Base-by-base conservation (phyloP, 306 rosid species). In the Leucaena leucocephala region DNA sequence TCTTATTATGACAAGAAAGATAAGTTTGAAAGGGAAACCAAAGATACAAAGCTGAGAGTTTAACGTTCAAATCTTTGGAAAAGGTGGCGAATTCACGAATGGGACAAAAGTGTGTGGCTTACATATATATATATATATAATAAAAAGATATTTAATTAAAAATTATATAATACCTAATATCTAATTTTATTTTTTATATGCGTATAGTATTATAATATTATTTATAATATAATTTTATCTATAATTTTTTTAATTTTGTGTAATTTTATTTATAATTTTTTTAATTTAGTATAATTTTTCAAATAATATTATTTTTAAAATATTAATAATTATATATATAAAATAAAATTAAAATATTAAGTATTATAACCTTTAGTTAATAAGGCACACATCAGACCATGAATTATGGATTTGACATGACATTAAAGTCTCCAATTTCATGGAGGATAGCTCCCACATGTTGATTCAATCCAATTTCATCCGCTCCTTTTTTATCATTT, bases 21-120 rank as follows among this genome's bases (percentile, higher is more conserved):
- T 59, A 73, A 12, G 40, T 69, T 65, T 54, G 48, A 58, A 74
- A 66, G 62, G 62, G 5, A 4, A n/a, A 4, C 39, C 59, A 52
- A 46, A 58, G 52, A 33, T 44, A 50, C 5, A 15, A 27, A 27
- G 0, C 17, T 39, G 27, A 12, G 65, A 15, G 13, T 17, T 59
- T 64, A 64, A 65, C 75, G 50, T 80, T 54, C 48, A 74, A 40
- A 42, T 54, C 9, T 65, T 45, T 54, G 46, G 15, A 65, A 74
- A 80, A 80, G 79, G n/a, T 65, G 34, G 15, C 0, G 43, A 40
- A 40, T 8, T 3, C 1, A 45, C 4, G 57, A 17, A 71, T 63
- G 57, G 58, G 78, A 80, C 83, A n/a, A 55, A 66, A 80, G 45
- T 15, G 2, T 74, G 75, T 74, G 79, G 75, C 83, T 74, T 65